phyloP scores from a whole-genome alignment of 257 asterid genomes.

The Forsythia viridissima region DNA sequence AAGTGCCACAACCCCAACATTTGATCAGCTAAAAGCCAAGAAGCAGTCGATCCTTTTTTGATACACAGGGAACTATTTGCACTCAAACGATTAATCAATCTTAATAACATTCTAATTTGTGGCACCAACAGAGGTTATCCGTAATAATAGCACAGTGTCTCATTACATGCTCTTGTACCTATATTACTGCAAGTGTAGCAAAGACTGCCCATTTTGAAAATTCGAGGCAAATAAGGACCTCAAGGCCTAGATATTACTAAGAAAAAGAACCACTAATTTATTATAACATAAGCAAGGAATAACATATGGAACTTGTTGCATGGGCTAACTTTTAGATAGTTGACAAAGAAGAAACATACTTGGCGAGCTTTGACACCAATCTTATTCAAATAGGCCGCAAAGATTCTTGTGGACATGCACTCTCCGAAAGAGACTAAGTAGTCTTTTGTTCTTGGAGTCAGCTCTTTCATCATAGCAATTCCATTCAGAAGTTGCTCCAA shows the following conservation, averaged over 20 bases:
- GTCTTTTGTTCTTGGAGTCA: slow-evolving; percentile 78
- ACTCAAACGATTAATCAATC: neutral
- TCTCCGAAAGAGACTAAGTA: slow-evolving; percentile 88
- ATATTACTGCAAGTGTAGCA: neutral
- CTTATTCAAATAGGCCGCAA: slow-evolving; percentile 71
- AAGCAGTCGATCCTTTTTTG: neutral
- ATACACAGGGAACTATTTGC: neutral
- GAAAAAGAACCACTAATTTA: neutral
- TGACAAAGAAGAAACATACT: slow-evolving; percentile 40
- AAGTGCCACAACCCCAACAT: neutral
- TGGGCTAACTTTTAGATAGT: neutral
- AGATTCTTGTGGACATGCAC: slow-evolving; percentile 89
- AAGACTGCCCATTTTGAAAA: neutral
- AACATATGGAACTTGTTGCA: neutral
- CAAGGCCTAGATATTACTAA: neutral
- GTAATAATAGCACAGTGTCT: neutral
- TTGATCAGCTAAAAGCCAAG: neutral
- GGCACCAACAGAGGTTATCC: neutral
- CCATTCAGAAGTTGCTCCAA: slow-evolving; percentile 78
- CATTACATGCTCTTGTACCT: neutral
- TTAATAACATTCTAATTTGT: neutral
- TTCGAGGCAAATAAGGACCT: neutral
- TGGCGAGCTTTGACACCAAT: slow-evolving; percentile 72
- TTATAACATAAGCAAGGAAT: neutral
- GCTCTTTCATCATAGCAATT: slow-evolving; percentile 78